Conservation (phyloP, 78 protist species). For the Guillardia theta region DNA sequence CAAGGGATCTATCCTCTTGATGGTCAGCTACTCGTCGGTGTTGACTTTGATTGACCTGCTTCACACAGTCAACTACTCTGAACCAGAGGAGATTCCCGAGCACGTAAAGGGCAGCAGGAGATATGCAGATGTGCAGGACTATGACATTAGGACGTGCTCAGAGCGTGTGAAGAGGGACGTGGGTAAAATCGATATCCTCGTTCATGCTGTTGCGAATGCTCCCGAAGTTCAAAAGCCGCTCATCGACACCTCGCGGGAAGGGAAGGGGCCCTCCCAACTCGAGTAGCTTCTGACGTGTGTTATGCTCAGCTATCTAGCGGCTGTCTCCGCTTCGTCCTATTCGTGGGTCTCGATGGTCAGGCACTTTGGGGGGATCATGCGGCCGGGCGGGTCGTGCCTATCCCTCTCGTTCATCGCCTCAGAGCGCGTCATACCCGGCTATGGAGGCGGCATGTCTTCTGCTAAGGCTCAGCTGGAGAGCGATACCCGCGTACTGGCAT, state of each 20-base stretch:
- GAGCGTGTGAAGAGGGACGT: background rate
- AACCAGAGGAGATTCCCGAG: slow-evolving; percentile 15
- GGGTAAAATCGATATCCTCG: slow-evolving; percentile 52
- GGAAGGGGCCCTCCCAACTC: too few relatives aligned
- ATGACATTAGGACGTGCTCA: background rate
- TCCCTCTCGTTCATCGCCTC: slow-evolving; percentile 50
- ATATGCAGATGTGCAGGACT: slow-evolving; percentile 20
- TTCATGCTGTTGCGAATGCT: slow-evolving; percentile 54
- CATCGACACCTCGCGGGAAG: slow-evolving; percentile 40
- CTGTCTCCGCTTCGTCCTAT: slow-evolving; percentile 48
- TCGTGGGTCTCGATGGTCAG: background rate
- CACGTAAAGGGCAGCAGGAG: slow-evolving; percentile 41
- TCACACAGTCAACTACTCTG: background rate
- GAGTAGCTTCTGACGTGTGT: too few relatives aligned
- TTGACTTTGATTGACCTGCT: too few relatives aligned
- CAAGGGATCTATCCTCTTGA: slow-evolving; percentile 48
- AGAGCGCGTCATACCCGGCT: background rate
- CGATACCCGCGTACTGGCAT: slow-evolving; percentile 33
- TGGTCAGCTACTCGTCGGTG: background rate
- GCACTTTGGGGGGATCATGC: background rate
- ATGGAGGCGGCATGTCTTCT: slow-evolving; percentile 10
- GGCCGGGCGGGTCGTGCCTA: background rate
- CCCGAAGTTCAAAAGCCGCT: slow-evolving; percentile 55
- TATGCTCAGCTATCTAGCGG: slow-evolving; percentile 46
- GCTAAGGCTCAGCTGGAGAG: slow-evolving; percentile 11